Base-by-base conservation (phyloP, 768 basidiomycete species). In the Royoungia palumana region DNA sequence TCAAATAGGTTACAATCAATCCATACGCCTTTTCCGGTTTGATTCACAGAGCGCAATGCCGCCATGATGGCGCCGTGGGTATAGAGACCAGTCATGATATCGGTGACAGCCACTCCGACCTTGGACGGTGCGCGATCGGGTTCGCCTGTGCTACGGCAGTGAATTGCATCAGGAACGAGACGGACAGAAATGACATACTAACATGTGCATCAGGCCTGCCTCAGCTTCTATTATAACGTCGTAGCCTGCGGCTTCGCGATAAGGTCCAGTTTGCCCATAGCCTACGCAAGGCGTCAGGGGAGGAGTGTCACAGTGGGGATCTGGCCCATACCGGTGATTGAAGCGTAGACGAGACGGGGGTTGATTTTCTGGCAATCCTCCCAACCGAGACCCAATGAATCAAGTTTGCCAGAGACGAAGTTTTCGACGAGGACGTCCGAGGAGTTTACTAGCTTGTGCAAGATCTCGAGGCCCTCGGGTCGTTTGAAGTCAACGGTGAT, bases 121-220 rank as follows among this genome's bases (percentile, higher is more conserved):
- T 97, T 96, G 62, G 81, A 85, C 4, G 94, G 94, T 14, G 82
- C 79, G 10, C 92, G 83, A 58, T 87, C 84, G 9, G 85, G 76
- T 69, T 95, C 94, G 42, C 94, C 94, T 14, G 94, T 97, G 56
- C 89, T 91, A 55, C 27, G 50, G 22, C 42, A 22, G 44, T 56
- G 25, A 34, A 54, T 56, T 35, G 44, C 27, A 45, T 16, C 45
- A n/a, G 47, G 46, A 47, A 43, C 43, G 39, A 10, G 6, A 50
- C 35, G n/a, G 37, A 63, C 30, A 25, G 44, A 51, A 22, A 55
- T 28, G 43, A 35, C 48, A 47, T 39, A 73, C 83, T 53, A 36
- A 90, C 87, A 94, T 94, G 66, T 94, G 90, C 92, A 94, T 94
- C 43, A 95, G 71, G 10, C 94, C 95, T 28, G 94, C 92, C 67